Conservation (phyloP, 1,139 yeast species). For the Trichomonascaceae sp. region DNA sequence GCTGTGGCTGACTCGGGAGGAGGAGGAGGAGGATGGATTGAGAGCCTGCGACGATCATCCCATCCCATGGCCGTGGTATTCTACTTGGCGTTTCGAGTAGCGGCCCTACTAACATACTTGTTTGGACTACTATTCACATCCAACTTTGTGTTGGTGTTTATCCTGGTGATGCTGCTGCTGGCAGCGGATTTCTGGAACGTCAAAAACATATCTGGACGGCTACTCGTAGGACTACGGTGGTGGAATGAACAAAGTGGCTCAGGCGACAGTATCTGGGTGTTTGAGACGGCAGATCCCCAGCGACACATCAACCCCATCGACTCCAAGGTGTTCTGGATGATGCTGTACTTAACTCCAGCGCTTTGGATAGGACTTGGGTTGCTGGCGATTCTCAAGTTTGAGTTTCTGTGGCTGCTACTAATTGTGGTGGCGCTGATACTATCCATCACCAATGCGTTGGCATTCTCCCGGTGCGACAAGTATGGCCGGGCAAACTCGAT, state of each 20-base stretch:
- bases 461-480: slow-evolving; percentile 83
- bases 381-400: slow-evolving; percentile 63
- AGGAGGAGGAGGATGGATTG: slow-evolving; percentile 23
- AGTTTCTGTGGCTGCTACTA: slow-evolving; percentile 42
- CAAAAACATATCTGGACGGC: slow-evolving; percentile 80
- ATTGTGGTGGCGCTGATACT: slow-evolving; percentile 48
- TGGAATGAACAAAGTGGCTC: slow-evolving; percentile 49
- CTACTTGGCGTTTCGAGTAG: slow-evolving; percentile 48
- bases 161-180: slow-evolving; percentile 55
- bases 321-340: slow-evolving; percentile 75
- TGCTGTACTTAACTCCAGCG: slow-evolving; percentile 61
- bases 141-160: slow-evolving; percentile 64
- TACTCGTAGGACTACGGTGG: slow-evolving; percentile 88
- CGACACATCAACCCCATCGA: slow-evolving; percentile 85
- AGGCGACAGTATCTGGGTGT: slow-evolving; percentile 78
- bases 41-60: slow-evolving; percentile 47
- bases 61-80: slow-evolving; percentile 67
- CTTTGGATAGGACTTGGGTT: slow-evolving; percentile 65
- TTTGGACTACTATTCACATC: slow-evolving; percentile 58
- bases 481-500: slow-evolving; percentile 67
- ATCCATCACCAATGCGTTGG: slow-evolving; percentile 72
- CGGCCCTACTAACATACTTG: slow-evolving; percentile 51
- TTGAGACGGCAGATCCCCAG: slow-evolving; percentile 74
- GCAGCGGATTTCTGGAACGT: slow-evolving; percentile 92
- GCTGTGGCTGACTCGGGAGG: too few species aligned